Conservation (phyloP, 257 asterid genomes). For the Salvia miltiorrhiza region DNA sequence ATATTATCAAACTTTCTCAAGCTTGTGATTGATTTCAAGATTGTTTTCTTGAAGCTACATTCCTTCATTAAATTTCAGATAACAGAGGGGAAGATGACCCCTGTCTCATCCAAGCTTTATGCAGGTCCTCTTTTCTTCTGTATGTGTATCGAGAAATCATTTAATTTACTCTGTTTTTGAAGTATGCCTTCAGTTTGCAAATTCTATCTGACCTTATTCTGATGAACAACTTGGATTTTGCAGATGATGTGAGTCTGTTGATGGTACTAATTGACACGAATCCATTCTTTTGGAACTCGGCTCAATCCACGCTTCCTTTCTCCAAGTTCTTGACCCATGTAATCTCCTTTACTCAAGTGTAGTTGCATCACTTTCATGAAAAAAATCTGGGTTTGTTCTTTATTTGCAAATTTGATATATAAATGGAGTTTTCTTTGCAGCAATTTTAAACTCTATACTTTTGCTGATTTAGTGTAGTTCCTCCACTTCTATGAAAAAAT, state of each 20-base stretch:
- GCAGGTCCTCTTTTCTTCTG: slow-evolving; percentile 31
- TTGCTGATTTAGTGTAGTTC: slow-evolving; percentile 30
- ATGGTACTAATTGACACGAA: slow-evolving; percentile 81
- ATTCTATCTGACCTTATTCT: background rate
- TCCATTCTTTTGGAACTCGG: slow-evolving; percentile 82
- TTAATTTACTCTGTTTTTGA: background rate
- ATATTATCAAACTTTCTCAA: too few species aligned
- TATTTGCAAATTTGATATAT: background rate
- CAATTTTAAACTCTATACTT: slow-evolving; percentile 61
- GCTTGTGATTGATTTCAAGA: background rate
- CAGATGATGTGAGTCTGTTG: slow-evolving; percentile 88
- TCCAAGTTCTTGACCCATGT: slow-evolving; percentile 76
- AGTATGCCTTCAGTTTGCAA: background rate
- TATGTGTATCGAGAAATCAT: background rate
- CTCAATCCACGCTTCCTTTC: slow-evolving; percentile 52
- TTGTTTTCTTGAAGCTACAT: background rate
- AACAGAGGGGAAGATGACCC: slow-evolving; percentile 38
- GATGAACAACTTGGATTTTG: slow-evolving; percentile 1
- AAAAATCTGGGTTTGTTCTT: background rate
- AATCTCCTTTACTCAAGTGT: slow-evolving; percentile 20
- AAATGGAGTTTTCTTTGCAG: slow-evolving; percentile 26
- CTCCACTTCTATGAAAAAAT: background rate
- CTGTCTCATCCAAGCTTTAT: slow-evolving; percentile 42
- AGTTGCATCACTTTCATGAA: background rate
- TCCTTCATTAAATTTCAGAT: slow-evolving; percentile 21